Percentiles rank a stretch among this genome's conserved stretches.
Evolutionary conservation across 208 protist species (phyloP).

Genomic region (Trypanosoma caninum): DNA sequence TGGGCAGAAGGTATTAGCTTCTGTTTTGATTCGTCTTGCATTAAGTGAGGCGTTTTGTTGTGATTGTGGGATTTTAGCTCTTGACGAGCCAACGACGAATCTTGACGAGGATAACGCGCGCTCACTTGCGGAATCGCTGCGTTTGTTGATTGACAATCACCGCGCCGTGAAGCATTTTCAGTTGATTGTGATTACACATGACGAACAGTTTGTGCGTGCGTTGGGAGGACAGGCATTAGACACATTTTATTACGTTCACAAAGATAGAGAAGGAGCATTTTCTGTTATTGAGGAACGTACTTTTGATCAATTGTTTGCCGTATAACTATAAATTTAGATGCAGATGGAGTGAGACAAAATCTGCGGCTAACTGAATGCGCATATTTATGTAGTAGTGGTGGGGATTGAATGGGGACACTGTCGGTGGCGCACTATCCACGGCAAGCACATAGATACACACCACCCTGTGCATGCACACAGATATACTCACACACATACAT

Average conservation of each 20-base stretch:
- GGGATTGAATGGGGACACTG: too few relatives aligned
- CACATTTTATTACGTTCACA: conserved; percentile 87
- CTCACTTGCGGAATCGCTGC: conserved; percentile 77
- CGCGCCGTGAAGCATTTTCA: conserved; percentile 94
- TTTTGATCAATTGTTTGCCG: conserved; percentile 84
- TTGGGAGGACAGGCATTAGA: conserved; percentile 81
- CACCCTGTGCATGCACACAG: too few relatives aligned
- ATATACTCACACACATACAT: too few relatives aligned
- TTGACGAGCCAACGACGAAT: conserved; percentile 99
- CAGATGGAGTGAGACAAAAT: conserved; percentile 10
- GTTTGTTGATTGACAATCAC: conserved; percentile 77
- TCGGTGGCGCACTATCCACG: too few relatives aligned
- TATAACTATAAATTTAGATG: conserved; percentile 14
- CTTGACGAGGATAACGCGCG: conserved; percentile 95
- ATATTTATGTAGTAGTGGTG: too few relatives aligned
- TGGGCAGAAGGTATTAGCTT: conserved; percentile 98
- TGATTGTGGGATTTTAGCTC: conserved; percentile 98
- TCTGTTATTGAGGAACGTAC: conserved; percentile 87
- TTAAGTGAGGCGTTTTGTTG: conserved; percentile 98
- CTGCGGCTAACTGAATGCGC: too few relatives aligned
- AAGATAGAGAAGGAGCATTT: conserved; percentile 87
- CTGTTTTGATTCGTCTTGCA: conserved; percentile 98
- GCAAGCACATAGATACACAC: too few relatives aligned
- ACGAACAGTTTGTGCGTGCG: conserved; percentile 97
- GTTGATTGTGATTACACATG: conserved; percentile 99